Conservation (phyloP, 106 monocot species). For the Chionographis japonica region DNA sequence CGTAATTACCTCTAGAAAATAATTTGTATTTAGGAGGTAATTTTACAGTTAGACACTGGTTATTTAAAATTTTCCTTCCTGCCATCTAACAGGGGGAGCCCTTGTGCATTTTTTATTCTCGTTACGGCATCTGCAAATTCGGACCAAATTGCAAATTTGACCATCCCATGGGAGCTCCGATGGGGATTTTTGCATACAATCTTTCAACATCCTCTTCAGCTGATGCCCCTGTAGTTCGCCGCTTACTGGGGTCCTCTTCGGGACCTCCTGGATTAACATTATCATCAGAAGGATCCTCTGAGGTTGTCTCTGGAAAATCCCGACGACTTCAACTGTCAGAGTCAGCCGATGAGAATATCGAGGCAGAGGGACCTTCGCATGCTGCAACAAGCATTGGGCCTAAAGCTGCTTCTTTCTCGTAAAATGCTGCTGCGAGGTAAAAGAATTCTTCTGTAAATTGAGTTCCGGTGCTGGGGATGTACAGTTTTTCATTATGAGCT, state of each 20-base stretch:
- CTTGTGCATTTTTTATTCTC: slow-evolving; percentile 52
- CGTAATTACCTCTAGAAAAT: no score
- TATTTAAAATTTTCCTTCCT: not conserved
- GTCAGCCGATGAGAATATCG: slow-evolving; percentile 21
- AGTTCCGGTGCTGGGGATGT: slow-evolving; percentile 25
- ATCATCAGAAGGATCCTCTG: slow-evolving; percentile 21
- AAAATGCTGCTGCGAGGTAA: not conserved
- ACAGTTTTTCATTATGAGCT: slow-evolving; percentile 20
- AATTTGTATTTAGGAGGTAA: no score
- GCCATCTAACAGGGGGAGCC: slow-evolving; percentile 38
- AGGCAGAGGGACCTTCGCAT: slow-evolving; percentile 13
- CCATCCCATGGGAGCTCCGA: slow-evolving; percentile 58
- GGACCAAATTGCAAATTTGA: slow-evolving; percentile 77
- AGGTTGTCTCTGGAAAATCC: slow-evolving; percentile 17
- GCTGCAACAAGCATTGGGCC: slow-evolving; percentile 8
- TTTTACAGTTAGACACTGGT: no score
- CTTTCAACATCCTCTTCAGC: slow-evolving; percentile 35
- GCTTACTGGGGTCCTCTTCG: slow-evolving; percentile 20
- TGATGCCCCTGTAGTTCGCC: slow-evolving; percentile 20
- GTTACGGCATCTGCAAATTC: slow-evolving; percentile 62
- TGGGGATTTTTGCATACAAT: slow-evolving; percentile 47
- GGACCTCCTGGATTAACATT: slow-evolving; percentile 18
- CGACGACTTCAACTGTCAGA: slow-evolving; percentile 18
- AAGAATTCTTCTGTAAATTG: slow-evolving; percentile 27
- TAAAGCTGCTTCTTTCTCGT: slow-evolving; percentile 15